Conservation (phyloP, 345 rosid genomes). For the Aquilaria sinensis region DNA sequence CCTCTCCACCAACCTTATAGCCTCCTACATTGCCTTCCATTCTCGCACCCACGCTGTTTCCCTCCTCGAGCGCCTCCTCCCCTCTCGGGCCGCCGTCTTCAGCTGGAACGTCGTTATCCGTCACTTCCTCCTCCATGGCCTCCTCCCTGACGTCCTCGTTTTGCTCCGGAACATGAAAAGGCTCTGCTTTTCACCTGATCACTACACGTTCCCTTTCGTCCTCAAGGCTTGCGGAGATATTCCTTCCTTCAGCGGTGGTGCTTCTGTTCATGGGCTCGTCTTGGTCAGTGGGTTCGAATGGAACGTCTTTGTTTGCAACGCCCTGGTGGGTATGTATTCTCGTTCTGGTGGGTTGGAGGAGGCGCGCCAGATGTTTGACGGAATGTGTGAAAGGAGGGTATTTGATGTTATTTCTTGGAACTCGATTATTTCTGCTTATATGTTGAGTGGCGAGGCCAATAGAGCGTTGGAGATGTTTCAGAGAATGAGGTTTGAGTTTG, state of each 20-base stretch:
- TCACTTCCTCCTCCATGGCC: slow-evolving; percentile 29
- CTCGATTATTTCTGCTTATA: slow-evolving; percentile 47
- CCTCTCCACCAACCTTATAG: slow-evolving; percentile 45
- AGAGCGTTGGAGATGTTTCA: slow-evolving; percentile 41
- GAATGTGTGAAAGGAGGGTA: slow-evolving; percentile 36
- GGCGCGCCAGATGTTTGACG: slow-evolving; percentile 69
- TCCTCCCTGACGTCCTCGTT: slow-evolving; percentile 26
- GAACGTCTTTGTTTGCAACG: slow-evolving; percentile 70
- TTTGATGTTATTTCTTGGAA: slow-evolving; percentile 77
- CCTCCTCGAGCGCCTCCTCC: slow-evolving; percentile 42
- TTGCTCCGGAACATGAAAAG: slow-evolving; percentile 39
- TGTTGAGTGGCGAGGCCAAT: slow-evolving; percentile 39
- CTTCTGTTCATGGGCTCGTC: slow-evolving; percentile 43
- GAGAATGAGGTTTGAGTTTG: slow-evolving; percentile 36
- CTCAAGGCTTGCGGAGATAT: slow-evolving; percentile 71
- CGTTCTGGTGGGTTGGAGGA: slow-evolving; percentile 42
- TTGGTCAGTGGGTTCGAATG: slow-evolving; percentile 36
- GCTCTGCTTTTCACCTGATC: slow-evolving; percentile 63
- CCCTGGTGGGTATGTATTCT: slow-evolving; percentile 55
- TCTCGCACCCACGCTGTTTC: slow-evolving; percentile 40
- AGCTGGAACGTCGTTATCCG: slow-evolving; percentile 76
- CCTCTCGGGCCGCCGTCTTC: slow-evolving; percentile 46
- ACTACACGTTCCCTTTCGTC: slow-evolving; percentile 69
- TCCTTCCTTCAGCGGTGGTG: slow-evolving; percentile 32
- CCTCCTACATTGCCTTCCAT: slow-evolving; percentile 54